Percentiles rank a stretch among this genome's conserved stretches.
Evolutionary conservation across 2,329 filamentous ascomycete genomes (phyloP).

Genomic region (Akanthomyces muscarius): DNA sequence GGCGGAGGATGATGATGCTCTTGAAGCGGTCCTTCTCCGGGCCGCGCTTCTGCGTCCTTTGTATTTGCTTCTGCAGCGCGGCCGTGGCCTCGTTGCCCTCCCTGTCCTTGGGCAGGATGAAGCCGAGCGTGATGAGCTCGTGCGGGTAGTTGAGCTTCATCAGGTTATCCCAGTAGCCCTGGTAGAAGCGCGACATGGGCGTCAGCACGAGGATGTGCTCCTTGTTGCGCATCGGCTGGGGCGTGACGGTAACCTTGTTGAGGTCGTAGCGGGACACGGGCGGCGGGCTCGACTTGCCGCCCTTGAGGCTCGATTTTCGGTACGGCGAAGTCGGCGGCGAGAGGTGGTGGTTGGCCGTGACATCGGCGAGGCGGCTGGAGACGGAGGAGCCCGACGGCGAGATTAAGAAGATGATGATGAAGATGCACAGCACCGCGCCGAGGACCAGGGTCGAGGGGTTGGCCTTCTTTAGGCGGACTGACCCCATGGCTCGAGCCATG

Average conservation of each 20-base stretch:
- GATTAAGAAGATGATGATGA: slow-evolving; percentile 63
- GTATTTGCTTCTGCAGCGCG: slow-evolving; percentile 78
- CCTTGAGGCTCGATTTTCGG: slow-evolving; percentile 35
- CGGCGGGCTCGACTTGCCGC: slow-evolving; percentile 51
- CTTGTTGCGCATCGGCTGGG: slow-evolving; percentile 68
- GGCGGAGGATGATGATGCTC: slow-evolving; percentile 87
- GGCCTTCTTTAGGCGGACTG: slow-evolving; percentile 72
- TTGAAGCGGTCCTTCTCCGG: slow-evolving; percentile 80
- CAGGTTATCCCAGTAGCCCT: slow-evolving; percentile 93
- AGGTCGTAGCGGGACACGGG: slow-evolving; percentile 91
- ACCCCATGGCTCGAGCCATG: slow-evolving; percentile 58
- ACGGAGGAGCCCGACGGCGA: slow-evolving; percentile 47
- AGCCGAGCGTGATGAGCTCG: slow-evolving; percentile 89
- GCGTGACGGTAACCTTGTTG: slow-evolving; percentile 86
- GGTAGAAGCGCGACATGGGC: slow-evolving; percentile 89
- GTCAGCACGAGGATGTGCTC: slow-evolving; percentile 91
- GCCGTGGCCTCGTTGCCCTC: slow-evolving; percentile 85
- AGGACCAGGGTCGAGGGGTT: slow-evolving; percentile 73
- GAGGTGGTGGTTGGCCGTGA: slow-evolving; percentile 40
- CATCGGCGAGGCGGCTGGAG: slow-evolving; percentile 44
- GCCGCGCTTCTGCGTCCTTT: slow-evolving; percentile 74
- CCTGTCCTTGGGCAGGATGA: slow-evolving; percentile 90
- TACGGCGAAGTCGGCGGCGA: slow-evolving; percentile 42
- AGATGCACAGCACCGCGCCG: slow-evolving; percentile 66
- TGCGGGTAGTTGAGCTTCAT: slow-evolving; percentile 82